These are phyloP conservation scores for Hydnomerulius pinastri DNA, from an alignment of 768 basidiomycete genomes.

Conservation along the genomic window DNA sequence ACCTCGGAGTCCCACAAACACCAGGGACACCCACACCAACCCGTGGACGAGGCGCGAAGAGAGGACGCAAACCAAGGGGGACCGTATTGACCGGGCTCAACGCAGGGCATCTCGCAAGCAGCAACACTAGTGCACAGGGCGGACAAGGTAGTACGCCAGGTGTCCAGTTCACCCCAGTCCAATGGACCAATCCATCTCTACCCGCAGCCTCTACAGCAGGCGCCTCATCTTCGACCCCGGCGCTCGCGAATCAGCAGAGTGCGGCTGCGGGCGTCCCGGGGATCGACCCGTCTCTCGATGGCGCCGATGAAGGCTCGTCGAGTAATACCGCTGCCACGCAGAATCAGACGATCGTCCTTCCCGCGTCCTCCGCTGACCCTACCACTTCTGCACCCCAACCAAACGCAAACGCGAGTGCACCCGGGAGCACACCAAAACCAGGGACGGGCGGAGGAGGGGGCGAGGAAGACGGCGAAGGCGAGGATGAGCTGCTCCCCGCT, in stretches of 20 bases:
- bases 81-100: conserved; percentile 9
- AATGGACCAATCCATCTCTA: conserved; percentile 35
- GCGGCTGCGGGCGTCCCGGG: conserved; percentile 3
- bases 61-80: conserved; percentile 27
- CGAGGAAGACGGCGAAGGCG: conserved; percentile 69
- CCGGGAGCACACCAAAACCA: conserved; percentile 10
- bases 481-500: conserved; percentile 77
- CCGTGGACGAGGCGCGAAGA: conserved; percentile 28
- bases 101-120: conserved; percentile 11
- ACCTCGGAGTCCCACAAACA: conserved; percentile 14
- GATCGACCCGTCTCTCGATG: conserved; percentile 4
- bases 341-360: conserved; percentile 18
- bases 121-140: background rate
- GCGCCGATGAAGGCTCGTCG: conserved; percentile 26
- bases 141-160: background rate
- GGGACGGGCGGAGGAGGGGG: conserved; percentile 15
- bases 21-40: conserved; percentile 23
- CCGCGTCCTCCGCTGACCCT: background rate
- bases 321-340: too few species aligned
- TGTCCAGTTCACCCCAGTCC: conserved; percentile 37
- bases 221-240: background rate
- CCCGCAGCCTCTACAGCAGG: conserved; percentile 8
- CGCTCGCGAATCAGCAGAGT: conserved; percentile 11
- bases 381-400: background rate
- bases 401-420: background rate